Conservation (phyloP, 176 grass and related monocot genomes). For the Carex cristatella region DNA sequence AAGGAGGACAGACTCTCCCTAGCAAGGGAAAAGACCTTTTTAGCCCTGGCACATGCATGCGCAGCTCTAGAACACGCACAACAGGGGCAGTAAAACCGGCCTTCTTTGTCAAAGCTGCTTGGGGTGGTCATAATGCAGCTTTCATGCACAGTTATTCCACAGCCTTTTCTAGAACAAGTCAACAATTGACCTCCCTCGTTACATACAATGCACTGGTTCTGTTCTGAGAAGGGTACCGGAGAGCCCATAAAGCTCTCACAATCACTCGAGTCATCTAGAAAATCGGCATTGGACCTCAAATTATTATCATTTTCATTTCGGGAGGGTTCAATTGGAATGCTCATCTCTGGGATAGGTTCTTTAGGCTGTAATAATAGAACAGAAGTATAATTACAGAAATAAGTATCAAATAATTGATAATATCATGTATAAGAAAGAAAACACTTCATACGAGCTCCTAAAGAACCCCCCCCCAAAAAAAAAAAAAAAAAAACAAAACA, state of each 20-base stretch:
- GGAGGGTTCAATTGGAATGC: not conserved
- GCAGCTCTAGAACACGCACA: conserved; percentile 20
- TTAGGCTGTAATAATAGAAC: conserved; percentile 4
- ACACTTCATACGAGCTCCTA: not conserved
- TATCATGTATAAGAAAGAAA: not conserved
- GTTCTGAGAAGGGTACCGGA: not conserved
- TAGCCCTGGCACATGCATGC: not conserved
- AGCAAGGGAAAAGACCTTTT: conserved; percentile 12
- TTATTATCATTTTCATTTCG: conserved; percentile 5
- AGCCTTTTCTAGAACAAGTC: conserved; percentile 18
- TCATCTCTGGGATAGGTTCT: not conserved
- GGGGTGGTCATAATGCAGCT: conserved; percentile 1
- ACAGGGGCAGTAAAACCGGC: conserved; percentile 17
- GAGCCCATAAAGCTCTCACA: not conserved
- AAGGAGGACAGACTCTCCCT: not conserved
- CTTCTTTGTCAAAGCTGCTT: conserved; percentile 14
- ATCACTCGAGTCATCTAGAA: not conserved
- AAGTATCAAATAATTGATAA: not conserved
- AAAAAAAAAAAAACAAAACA: not conserved
- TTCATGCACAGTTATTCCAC: conserved; percentile 21
- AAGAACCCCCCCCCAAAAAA: not conserved
- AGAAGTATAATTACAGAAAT: conserved; percentile 2
- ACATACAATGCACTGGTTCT: conserved; percentile 19
- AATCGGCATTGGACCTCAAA: not conserved
- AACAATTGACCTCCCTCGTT: conserved; percentile 12